These are phyloP conservation scores for Veloboletus limbatus DNA, from an alignment of 1,284 basidiomycete species.

Conservation along the genomic window DNA sequence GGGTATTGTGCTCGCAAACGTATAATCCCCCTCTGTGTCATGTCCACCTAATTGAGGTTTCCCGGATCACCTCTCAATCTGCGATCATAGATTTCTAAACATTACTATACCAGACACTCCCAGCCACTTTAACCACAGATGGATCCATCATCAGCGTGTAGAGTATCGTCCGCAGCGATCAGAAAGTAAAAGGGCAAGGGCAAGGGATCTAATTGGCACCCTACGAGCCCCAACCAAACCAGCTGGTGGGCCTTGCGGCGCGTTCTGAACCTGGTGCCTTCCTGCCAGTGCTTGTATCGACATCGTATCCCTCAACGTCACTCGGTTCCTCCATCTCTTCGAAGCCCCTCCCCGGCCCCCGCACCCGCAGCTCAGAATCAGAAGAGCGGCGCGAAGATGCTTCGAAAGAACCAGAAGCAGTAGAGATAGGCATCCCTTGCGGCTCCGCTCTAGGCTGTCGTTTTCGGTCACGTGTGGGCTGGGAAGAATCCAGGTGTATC, in stretches of 20 bases:
- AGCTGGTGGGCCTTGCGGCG: conserved; percentile 32
- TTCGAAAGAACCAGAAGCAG: conserved; percentile 32
- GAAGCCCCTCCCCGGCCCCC: conserved; percentile 42
- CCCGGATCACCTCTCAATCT: neutral
- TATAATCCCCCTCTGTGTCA: too few relatives aligned
- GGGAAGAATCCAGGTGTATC: conserved; percentile 23
- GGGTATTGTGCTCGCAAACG: too few relatives aligned
- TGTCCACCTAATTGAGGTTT: neutral
- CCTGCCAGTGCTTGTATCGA: conserved; percentile 15
- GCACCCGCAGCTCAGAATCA: conserved; percentile 42
- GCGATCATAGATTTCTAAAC: conserved; percentile 14
- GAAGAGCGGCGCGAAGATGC: conserved; percentile 38
- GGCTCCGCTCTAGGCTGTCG: conserved; percentile 54
- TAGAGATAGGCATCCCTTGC: conserved; percentile 34
- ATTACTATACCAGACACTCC: neutral
- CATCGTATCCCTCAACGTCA: conserved; percentile 60
- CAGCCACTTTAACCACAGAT: neutral
- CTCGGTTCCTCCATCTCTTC: conserved; percentile 67
- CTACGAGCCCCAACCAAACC: conserved; percentile 41
- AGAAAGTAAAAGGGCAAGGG: too few relatives aligned
- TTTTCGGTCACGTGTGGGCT: conserved; percentile 40
- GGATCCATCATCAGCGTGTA: neutral
- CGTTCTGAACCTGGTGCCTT: conserved; percentile 16
- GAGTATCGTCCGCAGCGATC: too few relatives aligned
- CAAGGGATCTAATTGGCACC: conserved; percentile 12